Conservation (phyloP, 805 yeast species). For the Starmera caribaea region DNA sequence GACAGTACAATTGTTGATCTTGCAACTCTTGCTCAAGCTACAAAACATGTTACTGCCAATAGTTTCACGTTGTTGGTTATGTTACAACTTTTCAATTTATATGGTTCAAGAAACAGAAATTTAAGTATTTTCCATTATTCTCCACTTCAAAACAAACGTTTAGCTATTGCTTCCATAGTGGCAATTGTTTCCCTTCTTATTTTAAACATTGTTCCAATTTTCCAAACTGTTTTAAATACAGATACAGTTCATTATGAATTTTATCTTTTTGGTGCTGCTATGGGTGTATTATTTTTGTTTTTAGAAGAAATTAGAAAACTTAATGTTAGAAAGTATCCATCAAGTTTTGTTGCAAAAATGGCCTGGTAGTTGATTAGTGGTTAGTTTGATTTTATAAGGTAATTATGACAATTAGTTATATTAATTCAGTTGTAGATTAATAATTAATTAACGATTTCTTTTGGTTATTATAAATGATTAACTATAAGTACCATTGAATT, state of each 20-base stretch:
- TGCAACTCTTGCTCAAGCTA: slow-evolving; percentile 15
- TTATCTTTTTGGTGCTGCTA: slow-evolving; percentile 35
- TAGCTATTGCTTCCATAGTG: slow-evolving; percentile 26
- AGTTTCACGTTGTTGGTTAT: slow-evolving; percentile 38
- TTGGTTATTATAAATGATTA: too few relatives aligned
- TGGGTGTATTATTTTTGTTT: slow-evolving; percentile 29
- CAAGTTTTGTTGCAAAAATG: slow-evolving; percentile 25
- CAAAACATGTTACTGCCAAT: slow-evolving; percentile 30
- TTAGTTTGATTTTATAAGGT: too few relatives aligned
- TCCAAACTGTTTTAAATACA: slow-evolving; percentile 27
- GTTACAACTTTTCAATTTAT: slow-evolving; percentile 35
- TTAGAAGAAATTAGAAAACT: slow-evolving; percentile 35
- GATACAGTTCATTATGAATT: slow-evolving; percentile 33
- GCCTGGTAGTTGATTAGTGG: slow-evolving; percentile 28
- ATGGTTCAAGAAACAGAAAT: slow-evolving; percentile 33
- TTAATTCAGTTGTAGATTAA: too few relatives aligned
- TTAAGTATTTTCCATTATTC: slow-evolving; percentile 32
- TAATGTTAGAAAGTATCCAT: slow-evolving; percentile 27
- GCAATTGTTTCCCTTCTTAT: slow-evolving; percentile 30
- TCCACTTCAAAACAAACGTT: slow-evolving; percentile 24
- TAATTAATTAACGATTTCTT: too few relatives aligned
- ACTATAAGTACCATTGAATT: too few relatives aligned
- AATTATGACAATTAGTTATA: too few relatives aligned
- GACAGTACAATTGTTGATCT: slow-evolving; percentile 15
- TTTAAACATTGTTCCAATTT: slow-evolving; percentile 32